These are phyloP conservation scores for Triticum monococcum DNA, from an alignment of 176 grass and related monocot genomes.

Conservation along the genomic window DNA sequence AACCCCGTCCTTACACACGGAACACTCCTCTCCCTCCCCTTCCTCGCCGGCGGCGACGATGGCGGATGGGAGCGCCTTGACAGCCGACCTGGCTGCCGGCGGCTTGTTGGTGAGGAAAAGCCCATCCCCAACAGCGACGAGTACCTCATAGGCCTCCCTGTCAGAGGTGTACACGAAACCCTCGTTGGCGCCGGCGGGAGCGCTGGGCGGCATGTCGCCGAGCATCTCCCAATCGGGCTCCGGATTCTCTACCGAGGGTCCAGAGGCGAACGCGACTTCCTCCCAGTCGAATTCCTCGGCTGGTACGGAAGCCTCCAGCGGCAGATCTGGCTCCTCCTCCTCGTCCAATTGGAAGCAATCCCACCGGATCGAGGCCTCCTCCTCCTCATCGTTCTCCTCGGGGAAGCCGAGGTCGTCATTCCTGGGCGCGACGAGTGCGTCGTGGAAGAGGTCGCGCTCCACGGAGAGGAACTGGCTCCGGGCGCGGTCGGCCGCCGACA, in stretches of 20 bases:
- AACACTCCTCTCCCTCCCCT: constrained; percentile 55
- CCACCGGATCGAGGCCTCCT: constrained; percentile 41
- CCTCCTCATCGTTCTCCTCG: constrained; percentile 40
- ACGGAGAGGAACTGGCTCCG: constrained; percentile 59
- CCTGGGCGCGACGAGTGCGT: constrained; percentile 35
- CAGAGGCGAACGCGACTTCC: constrained; percentile 49
- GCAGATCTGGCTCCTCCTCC: constrained; percentile 45
- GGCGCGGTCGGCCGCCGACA: constrained; percentile 42
- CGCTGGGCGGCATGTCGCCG: constrained; percentile 26
- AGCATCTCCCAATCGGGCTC: constrained; percentile 80
- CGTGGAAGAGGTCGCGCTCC: constrained; percentile 44
- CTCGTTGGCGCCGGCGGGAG: constrained; percentile 36
- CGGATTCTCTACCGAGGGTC: background rate
- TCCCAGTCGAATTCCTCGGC: constrained; percentile 79
- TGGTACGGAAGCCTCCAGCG: background rate
- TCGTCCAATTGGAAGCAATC: constrained; percentile 65
- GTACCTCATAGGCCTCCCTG: constrained; percentile 46
- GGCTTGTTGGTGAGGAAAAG: constrained; percentile 53
- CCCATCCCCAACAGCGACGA: constrained; percentile 62
- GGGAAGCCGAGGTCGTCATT: constrained; percentile 58
- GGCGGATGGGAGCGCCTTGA: constrained; percentile 52
- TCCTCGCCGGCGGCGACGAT: constrained; percentile 41
- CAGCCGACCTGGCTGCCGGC: constrained; percentile 45
- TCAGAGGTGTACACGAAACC: constrained; percentile 77
- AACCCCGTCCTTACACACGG: constrained; percentile 71